Percentiles rank a stretch among this genome's conserved stretches.
Evolutionary conservation across 108 stramenopile genomes (phyloP).

Genomic region (Nitzschia inconspicua): DNA sequence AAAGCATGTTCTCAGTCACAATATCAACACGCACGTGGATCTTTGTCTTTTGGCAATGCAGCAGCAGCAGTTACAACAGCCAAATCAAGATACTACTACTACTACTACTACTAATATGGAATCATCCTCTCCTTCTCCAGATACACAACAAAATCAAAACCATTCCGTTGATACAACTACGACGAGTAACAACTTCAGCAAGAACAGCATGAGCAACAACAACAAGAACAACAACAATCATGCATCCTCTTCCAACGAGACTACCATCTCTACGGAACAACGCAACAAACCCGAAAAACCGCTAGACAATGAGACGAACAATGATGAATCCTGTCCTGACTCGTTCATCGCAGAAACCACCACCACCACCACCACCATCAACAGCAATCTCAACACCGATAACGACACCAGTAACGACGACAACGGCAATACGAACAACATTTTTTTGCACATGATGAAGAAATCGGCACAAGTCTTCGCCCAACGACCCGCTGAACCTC

Average conservation of each 20-base stretch:
- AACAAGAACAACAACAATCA: slow-evolving; percentile 5
- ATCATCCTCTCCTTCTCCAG: too few relatives aligned
- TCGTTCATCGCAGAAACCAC: neutral
- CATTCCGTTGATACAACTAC: neutral
- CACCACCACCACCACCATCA: neutral
- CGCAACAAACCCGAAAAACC: neutral
- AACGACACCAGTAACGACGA: too few relatives aligned
- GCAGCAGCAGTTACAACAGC: neutral
- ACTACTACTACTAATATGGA: too few relatives aligned
- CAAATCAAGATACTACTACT: too few relatives aligned
- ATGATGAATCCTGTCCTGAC: neutral
- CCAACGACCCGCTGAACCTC: slow-evolving; percentile 15
- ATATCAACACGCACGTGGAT: slow-evolving; percentile 49
- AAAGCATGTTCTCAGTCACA: slow-evolving; percentile 22
- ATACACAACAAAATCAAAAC: too few relatives aligned
- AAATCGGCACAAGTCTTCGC: slow-evolving; percentile 45
- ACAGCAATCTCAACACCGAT: neutral
- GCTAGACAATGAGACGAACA: neutral
- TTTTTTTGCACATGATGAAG: slow-evolving; percentile 58
- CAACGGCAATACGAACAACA: slow-evolving; percentile 12
- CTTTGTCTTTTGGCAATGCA: slow-evolving; percentile 11
- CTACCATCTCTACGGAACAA: neutral
- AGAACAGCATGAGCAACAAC: slow-evolving; percentile 8
- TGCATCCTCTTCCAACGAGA: too few relatives aligned
- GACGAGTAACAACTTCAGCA: neutral